Evolutionary conservation across 2,329 filamentous ascomycete genomes (phyloP), one percentile per base, ranked within the genome.

Genomic region (Colletotrichum sp.): DNA sequence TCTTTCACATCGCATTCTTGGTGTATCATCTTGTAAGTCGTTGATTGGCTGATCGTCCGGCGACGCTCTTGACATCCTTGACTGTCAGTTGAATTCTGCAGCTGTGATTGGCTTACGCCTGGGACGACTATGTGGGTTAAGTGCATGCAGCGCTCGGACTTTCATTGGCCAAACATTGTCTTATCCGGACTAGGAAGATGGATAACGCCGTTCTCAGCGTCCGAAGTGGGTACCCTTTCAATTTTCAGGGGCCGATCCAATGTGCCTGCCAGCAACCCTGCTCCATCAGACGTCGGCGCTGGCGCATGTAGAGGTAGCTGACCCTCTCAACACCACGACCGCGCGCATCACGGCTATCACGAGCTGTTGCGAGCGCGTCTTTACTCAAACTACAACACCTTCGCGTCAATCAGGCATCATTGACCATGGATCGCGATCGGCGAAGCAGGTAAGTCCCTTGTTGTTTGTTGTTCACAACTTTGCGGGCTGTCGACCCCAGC

Each of bases 351-450:
- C 69, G 26, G 43, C 58, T 34, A 73, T 52, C 43, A 26, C 56
- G 38, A 56, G 73, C 36, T 58, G 55, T 28, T 13, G 56, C 58
- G 32, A 69, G 38, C 34, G 28, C 58, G 36, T 18, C 26, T 10
- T 38, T n/a, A 24, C 26, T 24, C 48, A 36, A n/a, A 69, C n/a
- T 48, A 26, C 36, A 26, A 24, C 4, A 21, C 24, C 18, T n/a
- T 21, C 21, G 67, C 56, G 56, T 55, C 62, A 48, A 43, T 59
- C 28, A 67, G 21, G 38, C 21, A 71, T 21, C 24, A 70, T 66
- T 65, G 71, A 77, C 43, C 13, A 85, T 85, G 83, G 83, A 85
- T 74, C 83, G 84, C 67, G 84, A 85, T 75, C 82, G 84, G 64
- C 80, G 80, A 69, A 80, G 84, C 65, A 84, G 84, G 85, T 86